Evolutionary conservation across 331 rosid genomes (phyloP), one percentile per base, ranked within the genome.

Genomic region (Ulmus americana): DNA sequence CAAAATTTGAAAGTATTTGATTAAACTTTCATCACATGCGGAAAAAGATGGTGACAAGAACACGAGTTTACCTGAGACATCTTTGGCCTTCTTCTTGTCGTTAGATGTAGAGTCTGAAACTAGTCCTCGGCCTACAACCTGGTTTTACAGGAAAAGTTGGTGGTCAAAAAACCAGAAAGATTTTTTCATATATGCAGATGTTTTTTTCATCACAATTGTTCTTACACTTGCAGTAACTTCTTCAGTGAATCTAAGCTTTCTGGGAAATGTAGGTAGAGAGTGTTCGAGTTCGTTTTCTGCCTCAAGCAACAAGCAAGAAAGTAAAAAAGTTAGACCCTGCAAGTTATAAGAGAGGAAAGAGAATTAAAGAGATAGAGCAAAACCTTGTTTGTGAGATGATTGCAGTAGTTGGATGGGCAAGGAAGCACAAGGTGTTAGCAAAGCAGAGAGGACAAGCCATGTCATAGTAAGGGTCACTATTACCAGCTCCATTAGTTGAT

Each of bases 231-330:
- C 75, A 8, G 67, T 67, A 44, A 79, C 81, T 76, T 71, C 67
- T 61, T 69, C 65, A 16, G 76, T 64, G 67, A 82, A 65, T 50
- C 73, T 68, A 63, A 86, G 80, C 85, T 80, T 88, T 63, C 95
- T 82, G 39, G 90, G 74, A 53, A 80, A 59, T 39, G 72, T 22
- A 63, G 79, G 77, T 8, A 70, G 63, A 80, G 73, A 65, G 40
- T 58, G 59, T 62, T 68, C 62, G 10, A 65, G 54, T 55, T 72
- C 68, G 51, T 61, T 42, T 45, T 68, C 44, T 8, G 38, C 70
- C 60, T 63, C 49, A 39, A 0, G 15, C 16, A 13, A 56, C 16
- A 38, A 8, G 14, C 12, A 10, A 48, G 38, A 56, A 38, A 35
- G 7, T 6, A 56, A 55, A 12, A 10, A 8, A 48, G 1, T 6